A percentile compares a stretch with the other conserved stretches of the same genome.
These are phyloP conservation scores for Beauveria brongniartii DNA, from an alignment of 2,329 filamentous ascomycete genomes.

Conservation along the genomic window DNA sequence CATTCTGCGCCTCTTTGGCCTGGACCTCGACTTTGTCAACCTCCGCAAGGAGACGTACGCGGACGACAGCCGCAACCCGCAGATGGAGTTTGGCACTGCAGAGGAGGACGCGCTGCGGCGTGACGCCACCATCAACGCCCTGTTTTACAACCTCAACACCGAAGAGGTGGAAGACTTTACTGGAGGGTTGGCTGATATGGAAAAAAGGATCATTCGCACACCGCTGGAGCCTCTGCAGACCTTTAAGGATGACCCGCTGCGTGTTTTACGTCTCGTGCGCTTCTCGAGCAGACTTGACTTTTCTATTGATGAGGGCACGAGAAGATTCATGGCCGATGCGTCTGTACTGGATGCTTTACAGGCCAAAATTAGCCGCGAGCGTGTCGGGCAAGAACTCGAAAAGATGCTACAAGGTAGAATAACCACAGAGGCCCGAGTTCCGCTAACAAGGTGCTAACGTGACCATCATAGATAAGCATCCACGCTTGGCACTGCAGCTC, in stretches of 20 bases:
- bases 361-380: conserved; percentile 84
- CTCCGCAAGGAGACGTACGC: conserved; percentile 85
- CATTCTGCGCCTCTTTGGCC: conserved; percentile 73
- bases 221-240: conserved; percentile 84
- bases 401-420: conserved; percentile 73
- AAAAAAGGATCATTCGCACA: conserved; percentile 65
- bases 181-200: conserved; percentile 68
- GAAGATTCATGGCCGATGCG: conserved; percentile 66
- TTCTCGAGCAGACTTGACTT: conserved; percentile 84
- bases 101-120: conserved; percentile 82
- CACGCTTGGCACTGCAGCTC: conserved; percentile 52
- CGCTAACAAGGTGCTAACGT: background rate
- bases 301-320: conserved; percentile 61
- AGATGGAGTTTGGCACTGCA: conserved; percentile 89
- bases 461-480: conserved; percentile 41
- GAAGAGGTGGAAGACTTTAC: conserved; percentile 79
- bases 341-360: conserved; percentile 73
- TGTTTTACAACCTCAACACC: conserved; percentile 90
- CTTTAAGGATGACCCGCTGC: conserved; percentile 86
- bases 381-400: conserved; percentile 78
- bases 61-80: conserved; percentile 80
- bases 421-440: background rate
- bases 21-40: conserved; percentile 93
- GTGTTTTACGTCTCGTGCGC: conserved; percentile 77
- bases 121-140: conserved; percentile 89